A percentile compares a stretch with the other conserved stretches of the same genome.
Evolutionary conservation across 2,329 filamentous ascomycete genomes (phyloP).

Genomic region (Sordariomycetes sp.): DNA sequence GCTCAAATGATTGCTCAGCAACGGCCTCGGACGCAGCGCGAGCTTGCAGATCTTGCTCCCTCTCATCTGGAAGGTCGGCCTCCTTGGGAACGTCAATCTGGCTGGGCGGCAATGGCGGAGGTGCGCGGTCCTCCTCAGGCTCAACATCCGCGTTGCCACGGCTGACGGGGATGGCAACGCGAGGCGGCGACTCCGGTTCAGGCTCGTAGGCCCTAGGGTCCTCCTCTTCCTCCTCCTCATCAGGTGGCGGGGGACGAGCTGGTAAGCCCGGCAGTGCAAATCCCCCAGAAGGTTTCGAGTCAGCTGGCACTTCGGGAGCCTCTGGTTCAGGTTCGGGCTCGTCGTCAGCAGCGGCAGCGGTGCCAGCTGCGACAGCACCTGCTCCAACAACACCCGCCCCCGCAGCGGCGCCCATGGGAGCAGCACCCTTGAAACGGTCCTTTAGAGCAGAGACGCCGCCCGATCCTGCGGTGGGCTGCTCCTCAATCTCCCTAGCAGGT

Average conservation of each 20-base stretch:
- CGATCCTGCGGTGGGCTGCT: constrained; percentile 43
- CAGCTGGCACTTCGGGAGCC: constrained; percentile 38
- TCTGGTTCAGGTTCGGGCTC: constrained; percentile 46
- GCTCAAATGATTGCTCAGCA: constrained; percentile 28
- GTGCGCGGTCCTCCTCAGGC: constrained; percentile 35
- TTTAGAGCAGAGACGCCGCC: constrained; percentile 66
- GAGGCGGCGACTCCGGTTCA: constrained; percentile 64
- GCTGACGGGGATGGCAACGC: constrained; percentile 76
- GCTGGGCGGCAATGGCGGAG: constrained; percentile 52
- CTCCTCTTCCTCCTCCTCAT: constrained; percentile 49
- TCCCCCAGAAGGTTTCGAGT: constrained; percentile 63
- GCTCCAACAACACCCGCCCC: constrained; percentile 15
- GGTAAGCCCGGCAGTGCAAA: constrained; percentile 74
- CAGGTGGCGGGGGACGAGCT: constrained; percentile 44
- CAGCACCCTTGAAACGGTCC: constrained; percentile 73
- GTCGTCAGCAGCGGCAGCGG: constrained; percentile 11
- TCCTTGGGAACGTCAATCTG: constrained; percentile 58
- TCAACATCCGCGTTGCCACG: constrained; percentile 50
- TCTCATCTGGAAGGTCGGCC: constrained; percentile 56
- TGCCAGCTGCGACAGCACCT: constrained; percentile 25
- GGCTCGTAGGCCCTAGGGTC: constrained; percentile 31
- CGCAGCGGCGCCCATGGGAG: constrained; percentile 59
- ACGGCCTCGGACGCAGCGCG: constrained; percentile 51
- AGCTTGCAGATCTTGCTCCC: constrained; percentile 46
- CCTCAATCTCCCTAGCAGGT: constrained; percentile 31